phyloP scores from a whole-genome alignment of 164 flowering plant genomes.

The Umbellularia californica region DNA sequence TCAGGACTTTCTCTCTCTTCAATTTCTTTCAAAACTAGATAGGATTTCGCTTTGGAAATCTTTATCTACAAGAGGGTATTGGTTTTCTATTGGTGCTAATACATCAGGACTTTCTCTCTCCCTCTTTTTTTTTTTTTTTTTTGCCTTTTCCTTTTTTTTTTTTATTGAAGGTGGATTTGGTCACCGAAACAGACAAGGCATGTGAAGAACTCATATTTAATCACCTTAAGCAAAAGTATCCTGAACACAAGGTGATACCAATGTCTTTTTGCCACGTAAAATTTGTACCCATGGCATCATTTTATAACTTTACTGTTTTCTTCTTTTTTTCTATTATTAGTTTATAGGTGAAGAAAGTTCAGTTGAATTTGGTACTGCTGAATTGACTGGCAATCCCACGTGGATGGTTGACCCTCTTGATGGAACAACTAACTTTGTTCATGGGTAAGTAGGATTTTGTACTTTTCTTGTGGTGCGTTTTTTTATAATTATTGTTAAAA shows the following conservation, averaged over 20 bases:
- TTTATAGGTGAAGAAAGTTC: conserved; percentile 97
- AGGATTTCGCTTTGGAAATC: neutral
- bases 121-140: neutral
- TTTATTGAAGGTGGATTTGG: conserved; percentile 83
- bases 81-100: neutral
- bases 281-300: neutral
- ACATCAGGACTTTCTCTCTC: neutral
- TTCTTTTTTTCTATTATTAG: conserved; percentile 27
- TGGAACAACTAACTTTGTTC: conserved; percentile 98
- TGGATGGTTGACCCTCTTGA: conserved; percentile 99
- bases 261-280: neutral
- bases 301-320: conserved; percentile 1
- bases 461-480: conserved; percentile 5
- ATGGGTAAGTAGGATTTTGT: conserved; percentile 46
- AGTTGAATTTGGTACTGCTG: conserved; percentile 69
- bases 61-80: neutral
- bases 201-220: conserved; percentile 89
- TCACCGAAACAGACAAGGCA: conserved; percentile 93
- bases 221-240: conserved; percentile 63
- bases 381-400: conserved; percentile 85
- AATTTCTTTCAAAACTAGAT: neutral
- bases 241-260: conserved; percentile 66
- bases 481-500: neutral
- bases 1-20: neutral
- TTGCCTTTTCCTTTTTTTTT: neutral